These are phyloP conservation scores for Wickerhamomyces mucosus DNA, from an alignment of 805 yeast genomes.

Conservation along the genomic window DNA sequence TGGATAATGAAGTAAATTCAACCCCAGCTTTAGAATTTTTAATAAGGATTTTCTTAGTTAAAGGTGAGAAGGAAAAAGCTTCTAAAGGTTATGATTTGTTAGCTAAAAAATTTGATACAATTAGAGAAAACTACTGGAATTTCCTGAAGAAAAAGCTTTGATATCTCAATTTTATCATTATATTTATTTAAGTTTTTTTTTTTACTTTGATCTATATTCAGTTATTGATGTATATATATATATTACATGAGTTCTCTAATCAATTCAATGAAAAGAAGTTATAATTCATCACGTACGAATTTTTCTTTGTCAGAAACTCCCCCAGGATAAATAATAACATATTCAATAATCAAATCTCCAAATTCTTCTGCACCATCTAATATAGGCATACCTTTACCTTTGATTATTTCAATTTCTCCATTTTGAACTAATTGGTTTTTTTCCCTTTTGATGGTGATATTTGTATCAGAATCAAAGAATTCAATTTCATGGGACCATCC, in stretches of 20 bases:
- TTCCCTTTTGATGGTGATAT: constrained; percentile 33
- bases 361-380: constrained; percentile 36
- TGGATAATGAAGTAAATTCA: constrained; percentile 26
- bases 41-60: constrained; percentile 34
- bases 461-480: constrained; percentile 55
- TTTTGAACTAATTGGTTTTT: constrained; percentile 43
- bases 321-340: constrained; percentile 35
- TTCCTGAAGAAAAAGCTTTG: constrained; percentile 24
- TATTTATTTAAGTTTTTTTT: neutral
- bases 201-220: neutral
- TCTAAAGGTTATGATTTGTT: constrained; percentile 40
- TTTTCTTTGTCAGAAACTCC: constrained; percentile 18
- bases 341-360: constrained; percentile 46
- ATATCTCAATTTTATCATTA: neutral
- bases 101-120: constrained; percentile 46
- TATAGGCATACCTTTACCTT: constrained; percentile 83
- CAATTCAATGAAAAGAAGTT: neutral
- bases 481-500: constrained; percentile 68
- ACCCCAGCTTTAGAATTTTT: constrained; percentile 57
- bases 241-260: too few species aligned
- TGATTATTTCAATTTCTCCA: constrained; percentile 65
- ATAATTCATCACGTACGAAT: constrained; percentile 18
- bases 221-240: neutral
- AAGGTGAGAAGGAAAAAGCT: constrained; percentile 26
- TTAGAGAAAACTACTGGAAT: constrained; percentile 54